Base-by-base conservation (phyloP, 1,284 basidiomycete genomes). In the Puccinia novopanici region DNA sequence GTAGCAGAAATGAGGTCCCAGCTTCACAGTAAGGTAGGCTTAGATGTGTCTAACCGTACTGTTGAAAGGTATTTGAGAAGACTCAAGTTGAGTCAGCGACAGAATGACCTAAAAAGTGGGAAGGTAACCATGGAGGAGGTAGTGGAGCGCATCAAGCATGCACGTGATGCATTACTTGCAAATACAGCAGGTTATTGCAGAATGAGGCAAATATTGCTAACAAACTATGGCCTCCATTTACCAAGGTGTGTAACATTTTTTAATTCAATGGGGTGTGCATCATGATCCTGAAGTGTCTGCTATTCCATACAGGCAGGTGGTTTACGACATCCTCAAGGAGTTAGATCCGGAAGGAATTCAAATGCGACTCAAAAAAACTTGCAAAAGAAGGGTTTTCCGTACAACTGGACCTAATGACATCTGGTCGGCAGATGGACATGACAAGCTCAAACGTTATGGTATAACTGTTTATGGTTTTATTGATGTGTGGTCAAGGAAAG, bases 381-480 rank as follows among this genome's bases (percentile, higher is more conserved):
- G 50, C 52, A 12, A 55, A 50, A 50, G 70, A n/a, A 50, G 48
- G n/a, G 48, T 55, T 40, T 72, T 72, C 48, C 30, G 54, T 9
- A 54, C n/a, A 2, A 27, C 5, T 22, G 70, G 70, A 10, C 70
- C 70, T 27, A 71, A 71, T 71, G 24, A 45, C 42, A 48, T 71
- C 68, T 48, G 68, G 68, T 48, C 68, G 5, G 45, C 68, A 12
- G 68, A 71, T 50, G 68, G 68, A 27, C 68, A 71, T 40, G 68
- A 71, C 42, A 71, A 71, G 48, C 30, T 71, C 13, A 71, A 71
- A 48, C 37, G 13, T 19, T 71, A 6, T 34, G 68, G 68, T 0
- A 71, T 71, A 10, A 71, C 68, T 5, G 52, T 71, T 6, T 8
- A 71, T 71, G 67, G 67, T 22, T 70, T 45, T 15, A 67, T 67